Percentiles rank a stretch among this genome's conserved stretches.
phyloP scores from a whole-genome alignment of 371 early-diverging fungal genomes.

The Mucor irregularis region DNA sequence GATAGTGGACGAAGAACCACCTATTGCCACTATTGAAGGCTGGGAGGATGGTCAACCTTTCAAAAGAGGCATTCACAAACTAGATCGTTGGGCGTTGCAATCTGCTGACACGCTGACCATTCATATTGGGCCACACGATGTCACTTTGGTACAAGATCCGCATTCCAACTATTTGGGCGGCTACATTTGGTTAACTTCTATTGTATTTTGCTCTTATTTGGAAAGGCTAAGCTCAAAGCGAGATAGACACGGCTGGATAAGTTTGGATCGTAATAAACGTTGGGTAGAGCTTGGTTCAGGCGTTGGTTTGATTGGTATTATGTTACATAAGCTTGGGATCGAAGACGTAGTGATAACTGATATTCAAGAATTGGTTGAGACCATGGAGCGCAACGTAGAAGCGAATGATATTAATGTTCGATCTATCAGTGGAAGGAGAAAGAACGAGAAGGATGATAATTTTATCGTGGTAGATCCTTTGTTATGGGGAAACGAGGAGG shows the following conservation, averaged over 20 bases:
- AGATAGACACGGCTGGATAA: conserved; percentile 37
- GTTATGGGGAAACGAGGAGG: conserved; percentile 47
- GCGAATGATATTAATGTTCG: conserved; percentile 35
- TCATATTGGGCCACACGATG: conserved; percentile 38
- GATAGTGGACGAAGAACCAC: conserved; percentile 25
- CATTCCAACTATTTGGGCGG: conserved; percentile 51
- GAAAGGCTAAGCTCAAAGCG: conserved; percentile 26
- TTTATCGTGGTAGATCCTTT: conserved; percentile 37
- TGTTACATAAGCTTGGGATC: conserved; percentile 47
- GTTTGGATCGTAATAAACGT: conserved; percentile 37
- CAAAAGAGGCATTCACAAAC: conserved; percentile 30
- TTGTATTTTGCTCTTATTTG: conserved; percentile 49
- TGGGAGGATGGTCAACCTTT: conserved; percentile 56
- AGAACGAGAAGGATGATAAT: conserved; percentile 29
- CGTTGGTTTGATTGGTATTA: conserved; percentile 51
- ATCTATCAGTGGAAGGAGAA: conserved; percentile 41
- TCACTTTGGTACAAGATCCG: conserved; percentile 48
- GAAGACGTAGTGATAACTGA: conserved; percentile 50
- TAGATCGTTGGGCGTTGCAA: conserved; percentile 60
- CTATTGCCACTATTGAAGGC: conserved; percentile 49
- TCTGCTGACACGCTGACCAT: conserved; percentile 49
- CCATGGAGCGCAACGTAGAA: conserved; percentile 48
- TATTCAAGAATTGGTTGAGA: conserved; percentile 41
- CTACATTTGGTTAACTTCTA: conserved; percentile 49
- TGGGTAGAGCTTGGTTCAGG: conserved; percentile 58